Conservation (phyloP, 352 stramenopile species). For the Phytophthora crassamura region DNA sequence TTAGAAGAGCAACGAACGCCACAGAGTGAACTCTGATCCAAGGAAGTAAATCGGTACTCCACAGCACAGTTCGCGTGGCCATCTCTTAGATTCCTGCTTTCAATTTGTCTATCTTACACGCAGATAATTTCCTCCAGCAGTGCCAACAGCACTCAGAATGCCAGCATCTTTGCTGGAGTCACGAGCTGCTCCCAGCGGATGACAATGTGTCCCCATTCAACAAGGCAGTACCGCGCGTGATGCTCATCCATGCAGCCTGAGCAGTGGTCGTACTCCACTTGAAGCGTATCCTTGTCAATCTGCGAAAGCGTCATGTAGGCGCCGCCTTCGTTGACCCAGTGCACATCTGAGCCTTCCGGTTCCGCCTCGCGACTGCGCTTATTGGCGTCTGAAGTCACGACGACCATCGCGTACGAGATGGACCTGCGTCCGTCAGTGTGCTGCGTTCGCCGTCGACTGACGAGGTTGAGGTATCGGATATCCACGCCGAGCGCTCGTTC, state of each 20-base stretch:
- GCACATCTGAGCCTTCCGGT: constrained; percentile 16
- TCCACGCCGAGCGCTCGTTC: constrained; percentile 21
- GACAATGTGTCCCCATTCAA: constrained; percentile 61
- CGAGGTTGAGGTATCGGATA: constrained; percentile 47
- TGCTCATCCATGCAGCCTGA: constrained; percentile 49
- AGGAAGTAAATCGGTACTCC: no score
- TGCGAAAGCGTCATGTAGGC: constrained; percentile 45
- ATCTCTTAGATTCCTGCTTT: not conserved
- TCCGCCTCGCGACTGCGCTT: constrained; percentile 42
- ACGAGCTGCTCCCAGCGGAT: constrained; percentile 70
- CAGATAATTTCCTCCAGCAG: not conserved
- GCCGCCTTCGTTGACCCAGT: constrained; percentile 47
- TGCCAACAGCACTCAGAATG: constrained; percentile 10
- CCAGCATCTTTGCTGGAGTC: constrained; percentile 51
- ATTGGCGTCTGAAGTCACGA: constrained; percentile 44
- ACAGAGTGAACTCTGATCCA: no score
- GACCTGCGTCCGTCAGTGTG: constrained; percentile 25
- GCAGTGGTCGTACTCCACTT: constrained; percentile 52
- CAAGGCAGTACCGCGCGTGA: constrained; percentile 56
- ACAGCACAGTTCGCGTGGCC: no score
- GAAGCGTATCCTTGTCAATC: constrained; percentile 37
- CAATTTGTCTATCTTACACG: not conserved
- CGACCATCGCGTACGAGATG: constrained; percentile 37
- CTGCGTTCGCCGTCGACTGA: constrained; percentile 25
- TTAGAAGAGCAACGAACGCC: no score